Evolutionary conservation across 306 rosid genomes (phyloP).

Genomic region (Quercus robur): DNA sequence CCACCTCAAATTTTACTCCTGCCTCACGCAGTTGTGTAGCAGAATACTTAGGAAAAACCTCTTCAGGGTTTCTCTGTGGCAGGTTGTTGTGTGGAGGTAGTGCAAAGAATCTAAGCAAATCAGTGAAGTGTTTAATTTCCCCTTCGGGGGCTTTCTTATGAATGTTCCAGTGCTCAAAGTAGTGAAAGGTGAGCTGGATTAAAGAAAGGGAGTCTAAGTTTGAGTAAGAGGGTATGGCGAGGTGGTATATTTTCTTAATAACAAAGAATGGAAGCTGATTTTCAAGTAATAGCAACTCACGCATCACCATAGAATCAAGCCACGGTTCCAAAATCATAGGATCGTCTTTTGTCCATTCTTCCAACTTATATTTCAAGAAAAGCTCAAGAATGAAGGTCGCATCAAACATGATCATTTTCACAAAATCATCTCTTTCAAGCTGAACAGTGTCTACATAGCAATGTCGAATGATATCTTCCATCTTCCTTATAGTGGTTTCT

Average conservation of each 20-base stretch:
- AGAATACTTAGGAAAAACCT: too few species aligned
- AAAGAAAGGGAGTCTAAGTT: background rate
- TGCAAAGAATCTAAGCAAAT: constrained; percentile 22
- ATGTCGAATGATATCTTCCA: background rate
- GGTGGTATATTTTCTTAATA: constrained; percentile 1
- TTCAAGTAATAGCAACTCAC: constrained; percentile 27
- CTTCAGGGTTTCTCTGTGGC: rapidly evolving
- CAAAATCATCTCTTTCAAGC: background rate
- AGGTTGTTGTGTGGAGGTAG: background rate
- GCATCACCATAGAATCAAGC: background rate
- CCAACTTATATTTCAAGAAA: background rate
- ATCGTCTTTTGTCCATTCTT: background rate
- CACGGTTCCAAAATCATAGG: rapidly evolving
- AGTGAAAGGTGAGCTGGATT: constrained; percentile 4
- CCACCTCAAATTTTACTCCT: background rate
- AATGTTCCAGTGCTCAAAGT: constrained; percentile 5
- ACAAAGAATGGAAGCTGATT: constrained; percentile 23
- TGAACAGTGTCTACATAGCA: constrained; percentile 18
- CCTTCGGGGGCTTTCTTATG: background rate
- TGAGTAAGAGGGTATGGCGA: background rate
- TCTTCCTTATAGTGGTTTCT: background rate
- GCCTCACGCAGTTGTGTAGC: background rate
- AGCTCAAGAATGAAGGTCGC: constrained; percentile 21
- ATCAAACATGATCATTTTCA: constrained; percentile 22
- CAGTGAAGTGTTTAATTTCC: constrained; percentile 31